A percentile compares a stretch with the other conserved stretches of the same genome.
These are phyloP conservation scores for Dimocarpus longan DNA, from an alignment of 345 rosid genomes.

Conservation along the genomic window DNA sequence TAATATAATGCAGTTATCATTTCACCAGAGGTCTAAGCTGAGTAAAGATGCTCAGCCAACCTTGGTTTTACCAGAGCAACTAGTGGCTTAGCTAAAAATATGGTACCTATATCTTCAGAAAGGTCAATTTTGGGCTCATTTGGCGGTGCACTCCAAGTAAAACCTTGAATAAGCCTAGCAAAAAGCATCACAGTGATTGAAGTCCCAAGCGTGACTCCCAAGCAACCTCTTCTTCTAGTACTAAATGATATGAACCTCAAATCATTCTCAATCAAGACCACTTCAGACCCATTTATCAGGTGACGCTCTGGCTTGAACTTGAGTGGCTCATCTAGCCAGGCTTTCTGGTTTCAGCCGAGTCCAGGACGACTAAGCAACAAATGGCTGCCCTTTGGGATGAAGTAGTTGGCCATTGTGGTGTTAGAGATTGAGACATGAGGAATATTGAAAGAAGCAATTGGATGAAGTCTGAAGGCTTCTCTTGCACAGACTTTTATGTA, in stretches of 20 bases:
- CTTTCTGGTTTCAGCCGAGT: conserved; percentile 48
- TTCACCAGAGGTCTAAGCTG: neutral
- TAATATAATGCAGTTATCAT: too few relatives aligned
- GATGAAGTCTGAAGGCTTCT: conserved; percentile 59
- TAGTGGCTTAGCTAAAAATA: conserved; percentile 35
- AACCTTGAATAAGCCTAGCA: conserved; percentile 56
- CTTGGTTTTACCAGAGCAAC: conserved; percentile 41
- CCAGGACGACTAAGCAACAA: conserved; percentile 41
- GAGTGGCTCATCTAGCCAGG: conserved; percentile 44
- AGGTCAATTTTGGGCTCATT: conserved; percentile 19
- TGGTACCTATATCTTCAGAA: conserved; percentile 16
- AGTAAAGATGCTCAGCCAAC: conserved; percentile 35
- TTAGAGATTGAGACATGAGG: conserved; percentile 42
- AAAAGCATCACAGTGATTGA: conserved; percentile 49
- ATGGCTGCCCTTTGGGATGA: conserved; percentile 59
- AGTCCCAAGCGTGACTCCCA: conserved; percentile 38
- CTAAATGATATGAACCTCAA: conserved; percentile 45
- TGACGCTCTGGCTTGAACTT: conserved; percentile 51
- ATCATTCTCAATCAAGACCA: conserved; percentile 36
- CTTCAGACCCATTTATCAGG: conserved; percentile 17
- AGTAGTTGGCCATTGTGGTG: conserved; percentile 37
- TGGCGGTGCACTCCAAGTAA: conserved; percentile 38
- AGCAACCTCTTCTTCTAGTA: conserved; percentile 51
- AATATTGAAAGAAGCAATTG: conserved; percentile 42
- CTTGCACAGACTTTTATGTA: conserved; percentile 52